A percentile compares a stretch with the other conserved stretches of the same genome.
These are phyloP conservation scores for Yamadazyma spencermartinsiae DNA, from an alignment of 1,139 yeast species.

Conservation along the genomic window DNA sequence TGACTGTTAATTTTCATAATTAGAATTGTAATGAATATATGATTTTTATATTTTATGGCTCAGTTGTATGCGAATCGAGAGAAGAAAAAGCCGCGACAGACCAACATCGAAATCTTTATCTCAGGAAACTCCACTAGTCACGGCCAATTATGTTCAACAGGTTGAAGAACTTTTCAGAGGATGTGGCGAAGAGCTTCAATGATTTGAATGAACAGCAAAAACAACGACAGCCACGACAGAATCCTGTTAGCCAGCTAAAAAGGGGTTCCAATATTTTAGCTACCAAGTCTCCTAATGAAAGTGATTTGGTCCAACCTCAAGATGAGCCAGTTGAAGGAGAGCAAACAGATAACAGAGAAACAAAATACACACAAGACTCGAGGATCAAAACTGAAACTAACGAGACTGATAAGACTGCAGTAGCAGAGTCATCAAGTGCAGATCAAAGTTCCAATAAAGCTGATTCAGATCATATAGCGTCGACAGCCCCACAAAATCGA, in stretches of 20 bases:
- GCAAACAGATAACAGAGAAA: slow-evolving; percentile 9
- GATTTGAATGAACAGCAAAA: slow-evolving; percentile 27
- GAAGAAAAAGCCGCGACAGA: neutral
- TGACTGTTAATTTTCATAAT: neutral
- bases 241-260: slow-evolving; percentile 32
- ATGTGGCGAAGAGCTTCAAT: slow-evolving; percentile 47
- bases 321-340: slow-evolving; percentile 30
- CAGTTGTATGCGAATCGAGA: no score
- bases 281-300: slow-evolving; percentile 46
- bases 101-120: neutral
- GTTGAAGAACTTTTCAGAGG: slow-evolving; percentile 60
- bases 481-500: no score
- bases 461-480: no score
- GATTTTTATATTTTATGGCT: neutral
- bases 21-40: neutral
- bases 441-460: no score
- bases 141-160: slow-evolving; percentile 28
- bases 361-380: slow-evolving; percentile 2
- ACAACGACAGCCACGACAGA: slow-evolving; percentile 3
- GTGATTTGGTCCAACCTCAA: slow-evolving; percentile 46
- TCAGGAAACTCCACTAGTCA: neutral
- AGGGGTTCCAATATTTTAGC: slow-evolving; percentile 32
- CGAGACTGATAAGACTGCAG: neutral
- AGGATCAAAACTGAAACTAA: neutral
- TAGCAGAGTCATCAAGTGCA: no score